Base-by-base conservation (phyloP, 306 rosid species). In the Ormosia semicastrata region DNA sequence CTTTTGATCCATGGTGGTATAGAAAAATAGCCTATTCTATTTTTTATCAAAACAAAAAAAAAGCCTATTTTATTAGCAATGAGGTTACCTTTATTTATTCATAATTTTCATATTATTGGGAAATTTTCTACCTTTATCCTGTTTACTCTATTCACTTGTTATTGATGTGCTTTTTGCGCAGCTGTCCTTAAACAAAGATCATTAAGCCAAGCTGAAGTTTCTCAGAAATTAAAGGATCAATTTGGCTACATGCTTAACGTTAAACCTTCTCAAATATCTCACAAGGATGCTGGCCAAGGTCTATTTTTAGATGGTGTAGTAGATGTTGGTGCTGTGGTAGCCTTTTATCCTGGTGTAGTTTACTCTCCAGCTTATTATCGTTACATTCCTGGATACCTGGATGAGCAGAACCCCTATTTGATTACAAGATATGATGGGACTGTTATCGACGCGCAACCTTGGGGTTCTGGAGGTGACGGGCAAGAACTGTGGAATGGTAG, bases 331-430 rank as follows among this genome's bases (percentile, higher is more conserved):
- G 49, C 94, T 43, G 93, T 92, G 17, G 39, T 95, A 57, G 98
- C 96, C 64, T 80, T 93, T 65, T 95, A 95, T 90, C 99, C 97
- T 5, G 99, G 97, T 8, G 85, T 93, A 63, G 73, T 92, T 73
- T 95, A 93, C 64, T 86, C 87, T 67, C 94, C 96, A 0, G 90
- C 92, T 56, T 89, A 90, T 89, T 88, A 90, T 86, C 90, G 86
- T 13, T 82, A 85, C 81, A 89, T 95, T 84, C 99, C 97, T 13
- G 98, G 98, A 69, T 95, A 93, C 83, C 93, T 86, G 39, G 91
- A 93, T 87, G 89, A 82, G 17, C 88, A 86, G 52, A 95, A 95
- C 73, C 87, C 96, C 0, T 92, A 93, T 93, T 79, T 93, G 90
- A 90, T 93, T 81, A 86, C 97, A 7, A 88, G 99, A 85, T 86